Conservation (phyloP, 2,329 filamentous ascomycete species). For the Venturia oleaginea region DNA sequence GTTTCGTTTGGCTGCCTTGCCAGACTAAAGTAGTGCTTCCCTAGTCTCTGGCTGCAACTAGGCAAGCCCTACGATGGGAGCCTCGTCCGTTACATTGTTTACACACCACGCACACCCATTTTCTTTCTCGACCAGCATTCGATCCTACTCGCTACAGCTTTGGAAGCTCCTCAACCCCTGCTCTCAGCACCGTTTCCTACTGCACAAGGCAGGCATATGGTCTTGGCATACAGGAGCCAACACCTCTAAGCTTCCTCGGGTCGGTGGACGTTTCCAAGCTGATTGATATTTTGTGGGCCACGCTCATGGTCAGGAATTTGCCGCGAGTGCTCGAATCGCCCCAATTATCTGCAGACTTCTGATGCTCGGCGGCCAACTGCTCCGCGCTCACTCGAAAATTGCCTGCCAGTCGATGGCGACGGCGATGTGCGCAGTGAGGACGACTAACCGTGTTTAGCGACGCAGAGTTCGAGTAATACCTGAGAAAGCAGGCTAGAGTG, state of each 20-base stretch:
- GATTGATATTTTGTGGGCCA: neutral
- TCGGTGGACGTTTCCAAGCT: neutral
- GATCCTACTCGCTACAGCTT: neutral
- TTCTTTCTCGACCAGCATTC: neutral
- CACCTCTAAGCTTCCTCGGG: neutral
- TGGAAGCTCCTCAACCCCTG: neutral
- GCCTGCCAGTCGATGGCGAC: neutral
- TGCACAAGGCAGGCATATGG: neutral
- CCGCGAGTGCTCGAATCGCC: neutral
- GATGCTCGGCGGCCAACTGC: neutral
- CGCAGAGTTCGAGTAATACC: neutral
- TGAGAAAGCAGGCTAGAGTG: neutral
- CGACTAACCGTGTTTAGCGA: neutral
- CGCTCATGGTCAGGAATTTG: neutral
- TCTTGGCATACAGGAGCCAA: constrained; percentile 2
- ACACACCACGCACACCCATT: neutral
- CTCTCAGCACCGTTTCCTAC: neutral
- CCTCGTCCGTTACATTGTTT: neutral
- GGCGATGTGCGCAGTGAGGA: neutral
- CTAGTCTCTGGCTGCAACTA: neutral
- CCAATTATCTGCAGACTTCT: neutral
- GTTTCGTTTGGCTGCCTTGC: too few species aligned
- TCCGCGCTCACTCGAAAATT: neutral
- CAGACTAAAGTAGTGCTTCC: too few species aligned
- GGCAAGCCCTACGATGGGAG: constrained; percentile 1